phyloP scores from a whole-genome alignment of 177 flowering plant genomes.

The Telopea speciosissima region DNA sequence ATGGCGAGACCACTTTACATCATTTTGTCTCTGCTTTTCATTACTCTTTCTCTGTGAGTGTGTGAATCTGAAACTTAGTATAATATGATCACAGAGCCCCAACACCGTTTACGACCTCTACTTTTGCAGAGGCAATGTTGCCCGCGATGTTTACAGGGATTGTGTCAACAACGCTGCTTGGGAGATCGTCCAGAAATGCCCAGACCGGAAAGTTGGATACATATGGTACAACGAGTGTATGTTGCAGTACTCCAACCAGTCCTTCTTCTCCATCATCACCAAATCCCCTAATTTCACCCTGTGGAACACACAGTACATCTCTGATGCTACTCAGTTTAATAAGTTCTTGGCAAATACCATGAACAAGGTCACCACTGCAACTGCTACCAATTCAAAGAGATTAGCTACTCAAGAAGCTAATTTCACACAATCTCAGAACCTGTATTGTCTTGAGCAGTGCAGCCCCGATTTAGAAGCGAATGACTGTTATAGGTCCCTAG shows the following conservation, averaged over 20 bases:
- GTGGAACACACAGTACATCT: not conserved
- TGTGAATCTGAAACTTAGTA: too few relatives aligned
- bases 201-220: not conserved
- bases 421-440: not conserved
- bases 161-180: not conserved
- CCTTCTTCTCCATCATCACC: not conserved
- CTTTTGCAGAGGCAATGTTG: not conserved
- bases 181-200: not conserved
- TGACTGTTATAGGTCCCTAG: not conserved
- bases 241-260: not conserved
- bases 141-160: too few relatives aligned
- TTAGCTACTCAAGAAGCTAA: not conserved
- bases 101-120: not conserved
- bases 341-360: not conserved
- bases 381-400: not conserved
- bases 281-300: not conserved
- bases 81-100: too few relatives aligned
- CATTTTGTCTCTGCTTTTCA: too few relatives aligned
- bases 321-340: not conserved
- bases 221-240: slow-evolving; percentile 3
- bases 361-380: not conserved
- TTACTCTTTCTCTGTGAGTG: too few relatives aligned
- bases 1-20: too few relatives aligned
- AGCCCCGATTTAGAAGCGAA: not conserved
- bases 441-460: not conserved